Conservation (phyloP, 768 basidiomycete species). For the Panaeolus cyanescens region DNA sequence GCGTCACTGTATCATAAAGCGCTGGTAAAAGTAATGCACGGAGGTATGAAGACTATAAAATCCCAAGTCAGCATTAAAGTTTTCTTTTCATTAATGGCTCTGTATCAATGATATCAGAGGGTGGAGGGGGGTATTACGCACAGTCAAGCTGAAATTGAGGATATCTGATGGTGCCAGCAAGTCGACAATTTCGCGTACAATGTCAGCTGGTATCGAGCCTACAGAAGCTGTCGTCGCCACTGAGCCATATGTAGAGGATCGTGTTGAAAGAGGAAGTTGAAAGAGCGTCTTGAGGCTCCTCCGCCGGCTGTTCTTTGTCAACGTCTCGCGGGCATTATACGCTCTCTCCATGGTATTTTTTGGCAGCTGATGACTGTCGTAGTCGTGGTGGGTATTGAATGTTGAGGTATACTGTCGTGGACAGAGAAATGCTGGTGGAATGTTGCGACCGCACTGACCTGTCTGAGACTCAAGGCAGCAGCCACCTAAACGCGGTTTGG, state of each 20-base stretch:
- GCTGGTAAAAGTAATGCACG: constrained; percentile 36
- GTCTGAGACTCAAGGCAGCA: constrained; percentile 22
- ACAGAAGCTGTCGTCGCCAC: constrained; percentile 22
- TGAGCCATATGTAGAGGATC: constrained; percentile 25
- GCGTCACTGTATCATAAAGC: constrained; percentile 45
- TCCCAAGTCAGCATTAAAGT: background rate
- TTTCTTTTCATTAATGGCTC: background rate
- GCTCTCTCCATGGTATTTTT: constrained; percentile 16
- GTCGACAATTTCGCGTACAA: constrained; percentile 40
- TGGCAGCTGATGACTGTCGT: background rate
- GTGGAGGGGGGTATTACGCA: constrained; percentile 23
- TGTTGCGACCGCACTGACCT: constrained; percentile 12
- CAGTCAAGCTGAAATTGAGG: constrained; percentile 42
- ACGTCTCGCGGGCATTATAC: constrained; percentile 12
- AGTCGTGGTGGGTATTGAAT: background rate
- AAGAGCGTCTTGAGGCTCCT: constrained; percentile 37
- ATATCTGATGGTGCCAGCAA: constrained; percentile 37
- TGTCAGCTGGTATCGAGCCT: constrained; percentile 38
- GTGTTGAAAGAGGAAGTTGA: constrained; percentile 31
- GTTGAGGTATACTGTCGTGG: background rate
- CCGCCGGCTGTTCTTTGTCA: constrained; percentile 24
- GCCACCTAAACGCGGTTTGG: constrained; percentile 4
- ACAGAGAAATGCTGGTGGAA: constrained; percentile 11
- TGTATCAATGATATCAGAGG: constrained; percentile 5
- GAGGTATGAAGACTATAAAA: constrained; percentile 19